Evolutionary conservation across 805 yeast genomes (phyloP).

Genomic region (Saccharomycopsis sp.): DNA sequence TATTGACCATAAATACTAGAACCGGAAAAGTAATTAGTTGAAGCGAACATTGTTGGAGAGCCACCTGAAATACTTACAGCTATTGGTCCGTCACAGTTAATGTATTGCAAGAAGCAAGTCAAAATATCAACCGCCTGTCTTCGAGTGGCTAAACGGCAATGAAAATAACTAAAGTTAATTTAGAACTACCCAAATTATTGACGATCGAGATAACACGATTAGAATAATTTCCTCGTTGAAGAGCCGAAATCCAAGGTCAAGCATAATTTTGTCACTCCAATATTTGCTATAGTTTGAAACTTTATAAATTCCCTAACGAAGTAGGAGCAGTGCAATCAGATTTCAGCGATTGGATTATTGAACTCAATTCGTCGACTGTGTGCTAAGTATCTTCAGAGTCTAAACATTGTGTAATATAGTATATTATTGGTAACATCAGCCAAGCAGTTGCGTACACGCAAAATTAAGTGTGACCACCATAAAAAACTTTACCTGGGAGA

Average conservation of each 20-base stretch:
- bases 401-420: background rate
- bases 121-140: background rate
- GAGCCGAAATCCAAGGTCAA: no score
- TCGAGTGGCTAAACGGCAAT: background rate
- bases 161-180: background rate
- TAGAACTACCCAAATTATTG: slow-evolving; percentile 1
- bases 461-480: background rate
- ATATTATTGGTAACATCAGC: background rate
- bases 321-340: background rate
- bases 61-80: background rate
- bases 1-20: background rate
- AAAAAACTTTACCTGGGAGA: background rate
- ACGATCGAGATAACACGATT: background rate
- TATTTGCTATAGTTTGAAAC: background rate
- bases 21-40: background rate
- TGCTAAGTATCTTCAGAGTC: background rate
- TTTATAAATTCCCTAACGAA: background rate
- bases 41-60: background rate
- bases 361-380: background rate
- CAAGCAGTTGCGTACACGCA: background rate
- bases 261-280: background rate
- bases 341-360: background rate
- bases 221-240: background rate
- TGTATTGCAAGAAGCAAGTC: background rate
- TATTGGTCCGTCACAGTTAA: background rate